phyloP scores from a whole-genome alignment of 2,329 filamentous ascomycete species.

The Pseudogymnoascus sp. region DNA sequence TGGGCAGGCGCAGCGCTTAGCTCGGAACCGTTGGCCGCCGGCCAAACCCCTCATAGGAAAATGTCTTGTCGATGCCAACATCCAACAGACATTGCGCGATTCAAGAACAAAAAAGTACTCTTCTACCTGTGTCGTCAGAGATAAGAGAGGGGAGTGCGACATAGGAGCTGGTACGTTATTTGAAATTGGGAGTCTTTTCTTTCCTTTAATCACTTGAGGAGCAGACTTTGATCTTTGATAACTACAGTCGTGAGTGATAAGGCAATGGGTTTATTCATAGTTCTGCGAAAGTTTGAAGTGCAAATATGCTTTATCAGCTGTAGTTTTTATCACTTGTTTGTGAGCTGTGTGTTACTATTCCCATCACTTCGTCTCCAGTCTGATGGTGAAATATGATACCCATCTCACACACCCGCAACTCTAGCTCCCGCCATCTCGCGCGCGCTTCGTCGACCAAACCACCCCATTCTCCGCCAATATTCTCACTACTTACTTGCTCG shows the following conservation, averaged over 20 bases:
- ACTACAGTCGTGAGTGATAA: neutral
- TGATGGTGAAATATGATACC: neutral
- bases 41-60: neutral
- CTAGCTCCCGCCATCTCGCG: neutral
- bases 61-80: neutral
- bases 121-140: neutral
- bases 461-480: neutral
- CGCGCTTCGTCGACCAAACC: neutral
- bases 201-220: neutral
- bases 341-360: neutral
- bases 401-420: neutral
- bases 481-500: conserved; percentile 44
- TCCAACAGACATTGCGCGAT: neutral
- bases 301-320: neutral
- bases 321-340: neutral
- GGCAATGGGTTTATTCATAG: neutral
- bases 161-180: neutral
- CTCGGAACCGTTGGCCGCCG: neutral
- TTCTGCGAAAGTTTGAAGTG: neutral
- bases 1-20: conserved; percentile 3
- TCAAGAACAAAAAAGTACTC: neutral
- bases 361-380: neutral
- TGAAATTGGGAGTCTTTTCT: neutral
- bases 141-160: neutral
- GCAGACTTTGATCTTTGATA: neutral